Evolutionary conservation across 306 rosid species (phyloP).

Genomic region (Sophora flavescens): DNA sequence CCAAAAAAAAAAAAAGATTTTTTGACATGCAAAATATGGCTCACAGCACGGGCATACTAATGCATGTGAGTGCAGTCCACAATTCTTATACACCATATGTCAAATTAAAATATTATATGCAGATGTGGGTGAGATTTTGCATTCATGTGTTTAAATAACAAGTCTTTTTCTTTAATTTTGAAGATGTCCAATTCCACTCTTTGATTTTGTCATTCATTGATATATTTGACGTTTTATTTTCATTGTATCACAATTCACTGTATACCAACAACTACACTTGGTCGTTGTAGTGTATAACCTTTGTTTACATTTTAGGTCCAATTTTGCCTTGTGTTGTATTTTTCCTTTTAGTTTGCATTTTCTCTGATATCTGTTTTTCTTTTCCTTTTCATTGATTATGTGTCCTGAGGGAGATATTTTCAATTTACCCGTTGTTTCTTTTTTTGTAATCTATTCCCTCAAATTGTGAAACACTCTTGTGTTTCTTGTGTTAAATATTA

Average conservation of each 20-base stretch:
- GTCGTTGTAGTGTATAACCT: background rate
- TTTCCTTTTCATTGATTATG: background rate
- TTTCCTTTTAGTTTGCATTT: background rate
- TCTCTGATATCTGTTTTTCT: background rate
- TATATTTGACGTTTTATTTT: constrained; percentile 7
- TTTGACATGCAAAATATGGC: too few relatives aligned
- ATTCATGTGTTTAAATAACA: background rate
- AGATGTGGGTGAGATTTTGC: background rate
- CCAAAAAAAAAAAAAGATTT: too few relatives aligned
- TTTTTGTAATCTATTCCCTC: background rate
- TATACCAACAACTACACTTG: background rate
- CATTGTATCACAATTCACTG: too few relatives aligned
- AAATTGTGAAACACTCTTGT: background rate
- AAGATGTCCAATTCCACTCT: background rate
- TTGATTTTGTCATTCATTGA: constrained; percentile 7
- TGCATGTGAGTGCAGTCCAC: background rate
- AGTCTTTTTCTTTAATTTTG: background rate
- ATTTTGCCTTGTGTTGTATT: background rate
- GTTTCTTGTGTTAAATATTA: constrained; percentile 20
- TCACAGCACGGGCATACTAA: too few relatives aligned
- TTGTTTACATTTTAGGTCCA: background rate
- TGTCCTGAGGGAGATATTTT: constrained; percentile 20
- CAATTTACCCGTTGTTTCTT: background rate
- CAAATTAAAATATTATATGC: too few relatives aligned
- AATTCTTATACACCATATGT: too few relatives aligned